Evolutionary conservation across 2,329 filamentous ascomycete genomes (phyloP), one percentile per base, ranked within the genome.

Genomic region (Paraphoma chrysanthemicola): DNA sequence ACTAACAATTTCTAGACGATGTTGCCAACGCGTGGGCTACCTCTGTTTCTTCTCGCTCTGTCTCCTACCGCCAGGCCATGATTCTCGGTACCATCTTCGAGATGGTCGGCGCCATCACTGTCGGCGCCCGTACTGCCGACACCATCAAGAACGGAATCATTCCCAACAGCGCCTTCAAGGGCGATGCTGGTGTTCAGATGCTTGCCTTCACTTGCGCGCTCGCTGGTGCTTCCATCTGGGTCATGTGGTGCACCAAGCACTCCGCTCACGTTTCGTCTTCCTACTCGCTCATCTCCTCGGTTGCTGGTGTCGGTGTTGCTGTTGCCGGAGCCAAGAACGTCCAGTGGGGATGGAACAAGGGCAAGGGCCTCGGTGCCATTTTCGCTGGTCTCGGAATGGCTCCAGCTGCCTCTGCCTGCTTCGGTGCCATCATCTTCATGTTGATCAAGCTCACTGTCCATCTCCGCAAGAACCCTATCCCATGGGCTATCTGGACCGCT

Each of bases 21-120:
- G 90, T 94, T 54, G 90, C 91, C 71, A 94, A 94, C 79, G 81
- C 90, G 48, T 93, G 90, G 88, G 90, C 90, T 53, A 93, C 91
- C 67, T 89, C 86, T 69, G 90, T 93, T 56, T 93, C 90, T 17
- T 93, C 90, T n/a, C 81, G 90, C 51, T 93, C 90, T 63, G 82
- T 92, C 69, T 82, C 87, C 2, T 90, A 91, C 79, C 78, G 85
- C 65, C 86, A 89, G 77, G 89, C 81, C 58, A 82, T 82, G 78
- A 51, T 78, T 49, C 67, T 82, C 16, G 80, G 78, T 33, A 76
- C 78, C 42, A 70, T 81, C 41, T 79, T 79, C 71, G 81, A 83
- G 63, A 81, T 83, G 70, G 66, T 78, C 6, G 81, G 81, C 41
- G 79, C 79, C 51, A 77, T 80, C 48, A 72, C 78, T 48, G 80